Conservation (phyloP, 2,329 filamentous ascomycete species). For the Fusarium austroafricanum region DNA sequence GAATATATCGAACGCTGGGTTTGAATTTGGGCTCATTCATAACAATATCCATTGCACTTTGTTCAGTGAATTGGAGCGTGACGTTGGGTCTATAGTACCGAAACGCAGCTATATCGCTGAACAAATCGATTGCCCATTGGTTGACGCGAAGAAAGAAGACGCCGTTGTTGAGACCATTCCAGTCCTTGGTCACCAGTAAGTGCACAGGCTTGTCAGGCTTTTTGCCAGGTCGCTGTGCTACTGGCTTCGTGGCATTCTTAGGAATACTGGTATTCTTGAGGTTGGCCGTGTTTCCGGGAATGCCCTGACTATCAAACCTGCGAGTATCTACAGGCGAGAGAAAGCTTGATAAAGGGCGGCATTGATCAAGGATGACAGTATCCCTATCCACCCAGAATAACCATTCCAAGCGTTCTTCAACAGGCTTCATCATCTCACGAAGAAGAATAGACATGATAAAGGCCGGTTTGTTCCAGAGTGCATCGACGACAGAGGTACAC, state of each 20-base stretch:
- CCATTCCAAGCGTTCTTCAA: no score
- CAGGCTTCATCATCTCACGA: no score
- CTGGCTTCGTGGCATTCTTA: no score
- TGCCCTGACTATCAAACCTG: no score
- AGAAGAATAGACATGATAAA: no score
- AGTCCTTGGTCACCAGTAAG: background rate
- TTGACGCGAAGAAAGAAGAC: background rate
- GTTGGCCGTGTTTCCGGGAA: no score
- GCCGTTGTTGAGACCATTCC: conserved; percentile 2
- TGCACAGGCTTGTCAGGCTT: no score
- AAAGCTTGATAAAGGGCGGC: no score
- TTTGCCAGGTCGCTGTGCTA: no score
- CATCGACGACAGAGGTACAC: background rate
- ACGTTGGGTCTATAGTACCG: background rate
- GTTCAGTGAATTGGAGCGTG: background rate
- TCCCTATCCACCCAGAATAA: no score
- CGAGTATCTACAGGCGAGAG: no score
- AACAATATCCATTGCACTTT: conserved; percentile 5
- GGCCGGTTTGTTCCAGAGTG: background rate
- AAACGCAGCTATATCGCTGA: background rate
- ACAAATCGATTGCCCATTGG: conserved; percentile 1
- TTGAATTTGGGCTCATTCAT: background rate
- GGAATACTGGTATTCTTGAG: background rate
- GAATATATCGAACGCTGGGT: background rate
- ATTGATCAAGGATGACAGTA: no score